Evolutionary conservation across 2,329 filamentous ascomycete species (phyloP).

Genomic region (Ceratocystiopsis brevicomis): DNA sequence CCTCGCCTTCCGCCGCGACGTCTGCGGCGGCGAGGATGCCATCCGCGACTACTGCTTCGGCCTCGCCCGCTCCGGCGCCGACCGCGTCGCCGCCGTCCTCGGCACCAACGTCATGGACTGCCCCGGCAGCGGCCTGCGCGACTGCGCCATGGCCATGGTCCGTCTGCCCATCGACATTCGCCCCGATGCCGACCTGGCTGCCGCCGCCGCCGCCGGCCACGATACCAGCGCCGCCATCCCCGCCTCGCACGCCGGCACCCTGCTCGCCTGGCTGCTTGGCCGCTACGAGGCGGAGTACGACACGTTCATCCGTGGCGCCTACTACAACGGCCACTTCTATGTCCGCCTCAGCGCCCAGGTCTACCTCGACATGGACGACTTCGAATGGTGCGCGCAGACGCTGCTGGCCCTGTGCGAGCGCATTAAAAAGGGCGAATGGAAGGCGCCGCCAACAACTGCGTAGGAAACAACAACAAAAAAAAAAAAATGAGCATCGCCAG

Average conservation of each 20-base stretch:
- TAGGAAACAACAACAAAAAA: neutral
- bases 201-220: neutral
- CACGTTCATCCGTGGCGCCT: conserved; percentile 39
- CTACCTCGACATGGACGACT: conserved; percentile 47
- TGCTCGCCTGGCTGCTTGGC: conserved; percentile 19
- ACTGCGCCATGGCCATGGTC: conserved; percentile 45
- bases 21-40: conserved; percentile 44
- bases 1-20: conserved; percentile 38
- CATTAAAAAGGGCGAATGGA: conserved; percentile 8
- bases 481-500: neutral
- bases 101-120: conserved; percentile 46
- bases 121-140: conserved; percentile 25
- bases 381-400: conserved; percentile 36
- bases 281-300: conserved; percentile 24
- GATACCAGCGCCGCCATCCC: conserved; percentile 6
- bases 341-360: conserved; percentile 44
- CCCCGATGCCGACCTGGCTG: conserved; percentile 1
- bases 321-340: conserved; percentile 40
- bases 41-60: conserved; percentile 38
- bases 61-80: conserved; percentile 36
- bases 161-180: conserved; percentile 29
- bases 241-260: conserved; percentile 10
- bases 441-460: neutral
- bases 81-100: conserved; percentile 34
- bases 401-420: conserved; percentile 18